Conservation (phyloP, 75 land plant genomes). For the Pinus albicaulis region DNA sequence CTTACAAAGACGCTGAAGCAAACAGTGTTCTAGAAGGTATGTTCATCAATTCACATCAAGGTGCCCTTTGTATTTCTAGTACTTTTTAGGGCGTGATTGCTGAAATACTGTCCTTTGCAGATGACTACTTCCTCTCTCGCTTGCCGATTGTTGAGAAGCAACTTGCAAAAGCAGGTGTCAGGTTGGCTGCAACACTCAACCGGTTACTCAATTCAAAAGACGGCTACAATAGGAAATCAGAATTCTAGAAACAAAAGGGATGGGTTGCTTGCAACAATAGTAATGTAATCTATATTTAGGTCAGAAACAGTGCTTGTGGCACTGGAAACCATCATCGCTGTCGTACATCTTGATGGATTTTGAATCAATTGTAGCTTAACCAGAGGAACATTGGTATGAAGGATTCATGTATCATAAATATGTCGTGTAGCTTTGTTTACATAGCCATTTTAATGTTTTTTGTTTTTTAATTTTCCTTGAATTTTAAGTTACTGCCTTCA, state of each 20-base stretch:
- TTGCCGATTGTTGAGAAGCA: constrained; percentile 59
- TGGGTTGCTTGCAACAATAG: too few relatives aligned
- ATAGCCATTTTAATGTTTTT: too few relatives aligned
- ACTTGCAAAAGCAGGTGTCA: constrained; percentile 63
- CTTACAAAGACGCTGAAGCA: constrained; percentile 48
- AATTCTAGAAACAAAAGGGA: not conserved
- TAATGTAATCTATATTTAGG: too few relatives aligned
- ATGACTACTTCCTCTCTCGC: constrained; percentile 71
- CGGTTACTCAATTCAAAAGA: constrained; percentile 30
- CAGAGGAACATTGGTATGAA: too few relatives aligned
- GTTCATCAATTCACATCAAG: not conserved
- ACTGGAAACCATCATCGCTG: too few relatives aligned
- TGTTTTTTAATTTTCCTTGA: too few relatives aligned
- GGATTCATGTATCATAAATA: too few relatives aligned
- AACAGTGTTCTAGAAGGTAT: constrained; percentile 44
- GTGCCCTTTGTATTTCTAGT: not conserved
- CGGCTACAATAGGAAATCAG: not conserved
- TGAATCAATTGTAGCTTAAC: too few relatives aligned
- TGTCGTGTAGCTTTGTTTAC: too few relatives aligned
- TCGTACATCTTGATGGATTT: too few relatives aligned
- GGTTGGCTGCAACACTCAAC: constrained; percentile 65
- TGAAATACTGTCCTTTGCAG: constrained; percentile 16
- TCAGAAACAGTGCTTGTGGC: too few relatives aligned
- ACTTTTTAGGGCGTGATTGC: not conserved
- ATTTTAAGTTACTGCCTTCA: too few relatives aligned